Evolutionary conservation across 2,329 filamentous ascomycete species (phyloP), one percentile per base, ranked within the genome.

Genomic region (Epichloe brachyelytri): DNA sequence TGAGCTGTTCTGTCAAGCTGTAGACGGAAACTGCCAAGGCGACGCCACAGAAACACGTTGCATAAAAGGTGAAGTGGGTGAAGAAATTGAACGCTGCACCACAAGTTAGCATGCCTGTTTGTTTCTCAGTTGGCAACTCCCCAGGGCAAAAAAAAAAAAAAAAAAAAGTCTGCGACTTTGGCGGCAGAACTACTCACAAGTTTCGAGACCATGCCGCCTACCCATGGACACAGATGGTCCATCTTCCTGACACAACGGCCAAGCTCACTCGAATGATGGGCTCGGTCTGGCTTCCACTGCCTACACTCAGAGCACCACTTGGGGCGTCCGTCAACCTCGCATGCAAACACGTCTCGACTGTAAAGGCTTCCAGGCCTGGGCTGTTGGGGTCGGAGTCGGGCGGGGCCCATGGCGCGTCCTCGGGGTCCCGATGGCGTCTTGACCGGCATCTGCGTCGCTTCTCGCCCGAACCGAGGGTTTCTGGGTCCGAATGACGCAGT

Each of bases 221-320:
- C 90, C 86, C 85, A 97, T 0, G 91, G 93, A 62, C 93, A 98
- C 60, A 90, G 93, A 63, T 97, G 91, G 56, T 97, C 91, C 85
- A 96, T 93, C 61, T 93, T 93, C 40, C 78, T 72, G 20, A 95
- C 85, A 62, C 91, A 97, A 43, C 88, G 77, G 47, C 80, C 80
- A 12, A 93, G 72, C 62, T 95, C 87, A 49, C 83, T 83, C 61
- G 86, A 94, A 66, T 97, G 91, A 63, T 95, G 89, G 2, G 85
- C 79, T 3, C 91, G 78, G 61, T 96, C 91, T 0, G 86, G 82
- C 66, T 96, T 97, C 80, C 86, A 95, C 56, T 85, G 87, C 51
- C 79, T 79, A 64, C 91, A 98, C 49, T 80, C 78, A 4, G 82
- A 83, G 68, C 91, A 98, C 82, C 88, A 97, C 34, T 81, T 79